Conservation (phyloP, 2,329 filamentous ascomycete species). For the Fusarium austroafricanum region DNA sequence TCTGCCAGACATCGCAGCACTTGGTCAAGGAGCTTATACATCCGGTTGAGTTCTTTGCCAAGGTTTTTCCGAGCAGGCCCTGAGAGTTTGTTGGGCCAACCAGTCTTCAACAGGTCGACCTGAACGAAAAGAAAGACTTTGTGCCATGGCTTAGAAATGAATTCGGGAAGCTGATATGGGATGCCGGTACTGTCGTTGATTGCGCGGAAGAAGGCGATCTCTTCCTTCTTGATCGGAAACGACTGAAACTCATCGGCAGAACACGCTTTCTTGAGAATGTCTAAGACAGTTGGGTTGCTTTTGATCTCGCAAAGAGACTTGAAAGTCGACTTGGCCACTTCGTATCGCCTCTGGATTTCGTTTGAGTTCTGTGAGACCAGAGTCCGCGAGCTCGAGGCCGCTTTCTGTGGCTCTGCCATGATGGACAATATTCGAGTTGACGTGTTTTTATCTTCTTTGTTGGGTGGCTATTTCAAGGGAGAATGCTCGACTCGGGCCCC, state of each 20-base stretch:
- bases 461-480: neutral
- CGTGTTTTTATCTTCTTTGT: neutral
- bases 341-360: constrained; percentile 52
- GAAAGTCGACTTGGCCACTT: constrained; percentile 49
- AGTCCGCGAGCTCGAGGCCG: neutral
- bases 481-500: neutral
- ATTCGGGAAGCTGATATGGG: constrained; percentile 52
- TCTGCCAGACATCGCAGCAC: constrained; percentile 55
- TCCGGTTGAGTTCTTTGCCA: constrained; percentile 46
- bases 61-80: constrained; percentile 50
- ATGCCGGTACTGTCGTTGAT: constrained; percentile 55
- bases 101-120: constrained; percentile 72
- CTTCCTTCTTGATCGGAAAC: constrained; percentile 51
- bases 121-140: constrained; percentile 84
- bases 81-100: constrained; percentile 65
- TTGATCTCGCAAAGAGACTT: constrained; percentile 46
- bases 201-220: constrained; percentile 52
- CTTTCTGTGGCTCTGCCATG: constrained; percentile 1
- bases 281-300: constrained; percentile 45
- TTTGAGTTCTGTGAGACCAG: constrained; percentile 19
- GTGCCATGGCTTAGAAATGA: constrained; percentile 71
- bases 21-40: constrained; percentile 50
- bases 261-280: constrained; percentile 54
- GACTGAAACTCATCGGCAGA: constrained; percentile 53
- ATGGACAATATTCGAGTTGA: neutral